A percentile compares a stretch with the other conserved stretches of the same genome.
Conservation (phyloP, 2,329 filamentous ascomycete genomes). For the Hypoxylon sp. region DNA sequence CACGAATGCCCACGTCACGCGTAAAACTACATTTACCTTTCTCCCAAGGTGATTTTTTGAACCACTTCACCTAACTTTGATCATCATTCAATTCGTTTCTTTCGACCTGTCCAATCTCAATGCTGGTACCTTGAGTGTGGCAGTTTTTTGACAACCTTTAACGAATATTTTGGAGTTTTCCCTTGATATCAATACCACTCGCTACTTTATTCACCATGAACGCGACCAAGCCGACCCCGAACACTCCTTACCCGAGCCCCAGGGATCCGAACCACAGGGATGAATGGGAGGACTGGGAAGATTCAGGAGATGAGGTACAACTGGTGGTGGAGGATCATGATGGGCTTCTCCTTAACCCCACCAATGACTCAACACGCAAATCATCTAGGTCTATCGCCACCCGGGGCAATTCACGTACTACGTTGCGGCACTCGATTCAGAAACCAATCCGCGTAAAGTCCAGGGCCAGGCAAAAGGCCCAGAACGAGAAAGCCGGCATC, state of each 20-base stretch:
- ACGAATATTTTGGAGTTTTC: constrained; percentile 8
- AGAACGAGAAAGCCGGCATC: constrained; percentile 75
- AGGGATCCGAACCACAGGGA: constrained; percentile 40
- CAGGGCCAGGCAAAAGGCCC: constrained; percentile 71
- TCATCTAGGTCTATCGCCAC: constrained; percentile 38
- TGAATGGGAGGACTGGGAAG: constrained; percentile 56
- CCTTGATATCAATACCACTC: not conserved
- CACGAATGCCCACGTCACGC: constrained; percentile 8
- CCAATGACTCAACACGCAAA: constrained; percentile 36
- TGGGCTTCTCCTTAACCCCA: constrained; percentile 48
- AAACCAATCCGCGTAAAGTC: constrained; percentile 68
- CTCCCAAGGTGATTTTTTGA: constrained; percentile 13
- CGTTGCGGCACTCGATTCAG: constrained; percentile 56
- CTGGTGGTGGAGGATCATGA: constrained; percentile 34
- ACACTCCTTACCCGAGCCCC: constrained; percentile 43
- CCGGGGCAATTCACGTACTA: constrained; percentile 35
- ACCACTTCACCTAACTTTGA: constrained; percentile 22
- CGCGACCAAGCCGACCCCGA: constrained; percentile 37
- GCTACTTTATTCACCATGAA: constrained; percentile 47
- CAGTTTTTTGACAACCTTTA: constrained; percentile 19
- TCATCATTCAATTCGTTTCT: constrained; percentile 26
- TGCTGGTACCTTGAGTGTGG: constrained; percentile 52
- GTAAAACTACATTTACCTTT: constrained; percentile 15
- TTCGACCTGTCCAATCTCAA: constrained; percentile 40
- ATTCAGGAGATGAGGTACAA: constrained; percentile 37